A percentile compares a stretch with the other conserved stretches of the same genome.
Conservation (phyloP, 2,329 filamentous ascomycete genomes). For the Neonectria ditissima region DNA sequence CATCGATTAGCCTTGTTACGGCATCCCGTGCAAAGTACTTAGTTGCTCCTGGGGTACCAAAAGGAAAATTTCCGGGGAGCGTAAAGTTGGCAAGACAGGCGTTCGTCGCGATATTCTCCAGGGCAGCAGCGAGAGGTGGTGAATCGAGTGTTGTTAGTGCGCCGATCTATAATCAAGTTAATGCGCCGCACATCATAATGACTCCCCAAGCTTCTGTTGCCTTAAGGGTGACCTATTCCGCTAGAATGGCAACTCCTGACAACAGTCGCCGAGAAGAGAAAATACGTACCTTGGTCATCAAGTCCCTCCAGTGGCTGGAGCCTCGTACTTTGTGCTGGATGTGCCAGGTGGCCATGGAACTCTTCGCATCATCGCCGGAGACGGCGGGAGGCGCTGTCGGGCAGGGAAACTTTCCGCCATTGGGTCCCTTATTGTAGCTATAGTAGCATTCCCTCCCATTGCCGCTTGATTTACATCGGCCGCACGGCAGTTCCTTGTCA, state of each 20-base stretch:
- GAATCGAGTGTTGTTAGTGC: conserved; percentile 43
- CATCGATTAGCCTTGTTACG: conserved; percentile 46
- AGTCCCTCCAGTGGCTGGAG: conserved; percentile 52
- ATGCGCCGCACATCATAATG: background rate
- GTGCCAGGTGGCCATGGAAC: conserved; percentile 48
- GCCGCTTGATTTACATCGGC: conserved; percentile 50
- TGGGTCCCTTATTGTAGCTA: conserved; percentile 52
- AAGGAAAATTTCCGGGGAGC: conserved; percentile 53
- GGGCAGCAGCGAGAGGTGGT: conserved; percentile 44
- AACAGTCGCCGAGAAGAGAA: background rate
- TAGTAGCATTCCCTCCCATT: conserved; percentile 53
- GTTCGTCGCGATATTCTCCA: conserved; percentile 50
- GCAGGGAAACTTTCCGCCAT: conserved; percentile 51
- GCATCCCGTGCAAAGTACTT: conserved; percentile 50
- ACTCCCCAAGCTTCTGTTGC: background rate
- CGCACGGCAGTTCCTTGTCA: conserved; percentile 53
- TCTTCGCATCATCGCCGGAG: conserved; percentile 43
- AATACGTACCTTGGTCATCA: conserved; percentile 51
- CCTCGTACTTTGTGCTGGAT: conserved; percentile 51
- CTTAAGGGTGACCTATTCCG: background rate
- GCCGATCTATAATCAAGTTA: conserved; percentile 41
- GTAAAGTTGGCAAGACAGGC: conserved; percentile 52
- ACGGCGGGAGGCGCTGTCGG: conserved; percentile 41
- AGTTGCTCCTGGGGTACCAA: conserved; percentile 50
- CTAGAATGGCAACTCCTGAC: background rate